Evolutionary conservation across 2,329 filamentous ascomycete species (phyloP).

Genomic region (Didymella arachidicola): DNA sequence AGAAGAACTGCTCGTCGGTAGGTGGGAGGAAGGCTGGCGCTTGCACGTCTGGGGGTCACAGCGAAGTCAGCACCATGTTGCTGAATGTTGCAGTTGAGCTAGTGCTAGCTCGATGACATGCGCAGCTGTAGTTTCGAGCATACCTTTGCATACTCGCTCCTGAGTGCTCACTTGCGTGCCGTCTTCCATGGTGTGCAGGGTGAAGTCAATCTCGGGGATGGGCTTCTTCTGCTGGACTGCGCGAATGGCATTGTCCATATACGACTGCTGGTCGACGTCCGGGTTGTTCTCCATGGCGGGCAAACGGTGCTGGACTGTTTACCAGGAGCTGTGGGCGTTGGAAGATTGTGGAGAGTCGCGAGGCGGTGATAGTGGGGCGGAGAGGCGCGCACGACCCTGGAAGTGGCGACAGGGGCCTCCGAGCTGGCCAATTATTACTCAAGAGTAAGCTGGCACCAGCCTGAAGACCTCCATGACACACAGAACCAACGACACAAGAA

Average conservation of each 20-base stretch:
- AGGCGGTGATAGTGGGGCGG: slow-evolving; percentile 45
- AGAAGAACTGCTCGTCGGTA: slow-evolving; percentile 93
- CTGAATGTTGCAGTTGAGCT: slow-evolving; percentile 19
- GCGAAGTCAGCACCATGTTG: slow-evolving; percentile 37
- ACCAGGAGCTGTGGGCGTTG: slow-evolving; percentile 34
- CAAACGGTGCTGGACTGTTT: slow-evolving; percentile 24
- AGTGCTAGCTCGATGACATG: slow-evolving; percentile 10
- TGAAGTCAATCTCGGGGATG: slow-evolving; percentile 97
- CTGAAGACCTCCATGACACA: too few relatives aligned
- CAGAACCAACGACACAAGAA: too few relatives aligned
- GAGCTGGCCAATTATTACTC: too few relatives aligned
- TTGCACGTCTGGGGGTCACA: slow-evolving; percentile 78
- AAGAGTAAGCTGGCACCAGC: too few relatives aligned
- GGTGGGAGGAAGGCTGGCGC: slow-evolving; percentile 93
- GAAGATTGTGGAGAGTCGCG: slow-evolving; percentile 31
- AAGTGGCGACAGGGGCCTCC: slow-evolving; percentile 39
- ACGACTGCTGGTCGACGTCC: slow-evolving; percentile 51
- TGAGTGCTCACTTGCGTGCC: slow-evolving; percentile 91
- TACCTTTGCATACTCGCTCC: slow-evolving; percentile 99
- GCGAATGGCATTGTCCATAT: slow-evolving; percentile 85
- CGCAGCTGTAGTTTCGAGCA: slow-evolving; percentile 17
- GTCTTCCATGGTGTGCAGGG: slow-evolving; percentile 98
- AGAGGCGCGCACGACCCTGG: slow-evolving; percentile 32
- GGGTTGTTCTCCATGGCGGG: slow-evolving; percentile 48
- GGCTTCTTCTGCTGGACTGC: slow-evolving; percentile 96